Evolutionary conservation across 495 filamentous ascomycete species (phyloP), one percentile per base, ranked within the genome.

Genomic region (Filosporella fistucella): DNA sequence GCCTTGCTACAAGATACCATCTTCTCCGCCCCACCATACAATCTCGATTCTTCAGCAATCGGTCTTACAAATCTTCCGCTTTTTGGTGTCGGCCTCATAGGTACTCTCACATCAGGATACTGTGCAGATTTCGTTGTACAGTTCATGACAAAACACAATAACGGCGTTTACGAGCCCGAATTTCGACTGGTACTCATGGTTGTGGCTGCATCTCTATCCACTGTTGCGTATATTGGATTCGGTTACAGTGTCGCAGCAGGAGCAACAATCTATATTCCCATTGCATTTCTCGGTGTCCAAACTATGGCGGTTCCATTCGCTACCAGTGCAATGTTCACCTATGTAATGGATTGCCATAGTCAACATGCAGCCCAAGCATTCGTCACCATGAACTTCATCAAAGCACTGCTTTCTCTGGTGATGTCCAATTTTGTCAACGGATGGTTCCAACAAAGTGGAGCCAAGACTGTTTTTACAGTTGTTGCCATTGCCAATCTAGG

Each of bases 101-200:
- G 71, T 37, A 68, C 69, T 44, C 22, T 70, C 14, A 59, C 74
- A 11, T 67, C 70, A 1, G 75, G 73, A 8, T 69, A 69, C 12
- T 49, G 75, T 24, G 75, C 69, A 51, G 75, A 77, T 39, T 47
- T 54, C 22, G 62, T 73, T 11, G 70, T 69, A 7, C 67, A 70
- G 49, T 71, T 63, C 65, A 57, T 67, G 57, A 65, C 72, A 5
- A 59, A 64, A 16, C 63, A 63, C 24, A 77, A 78, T 52, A 62
- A 66, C 12, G 72, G 69, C 17, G 60, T 75, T 26, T 79, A 71
- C 45, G 75, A 78, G 55, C 76, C 75, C 4, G 75, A 77, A 56
- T 71, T 68, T 51, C 67, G 76, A n/a, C 63, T 80, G 32, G 61
- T 75, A 24, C 65, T 76, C 16, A 71, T 77, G 56, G 38, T 67